Percentiles rank a stretch among this genome's conserved stretches.
Evolutionary conservation across 2,329 filamentous ascomycete genomes (phyloP).

Genomic region (Neoscytalidium dimidiatum): DNA sequence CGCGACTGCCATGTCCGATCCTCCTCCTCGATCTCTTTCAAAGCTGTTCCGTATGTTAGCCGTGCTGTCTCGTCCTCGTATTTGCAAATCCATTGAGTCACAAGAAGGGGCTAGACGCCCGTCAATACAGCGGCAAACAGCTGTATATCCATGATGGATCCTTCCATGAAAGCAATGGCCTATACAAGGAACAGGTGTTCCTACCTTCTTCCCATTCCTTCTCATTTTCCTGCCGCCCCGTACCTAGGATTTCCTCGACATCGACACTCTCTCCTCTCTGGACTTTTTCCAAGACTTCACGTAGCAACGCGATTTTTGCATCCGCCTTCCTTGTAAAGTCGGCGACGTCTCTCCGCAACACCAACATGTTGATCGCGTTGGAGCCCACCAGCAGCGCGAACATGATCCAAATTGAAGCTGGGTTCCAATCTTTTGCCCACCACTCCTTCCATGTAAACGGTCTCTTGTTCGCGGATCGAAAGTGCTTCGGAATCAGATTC

Average conservation of each 20-base stretch:
- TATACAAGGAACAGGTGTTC: conserved; percentile 27
- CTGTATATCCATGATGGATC: not conserved
- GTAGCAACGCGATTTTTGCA: conserved; percentile 72
- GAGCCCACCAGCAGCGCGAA: conserved; percentile 81
- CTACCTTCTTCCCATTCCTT: conserved; percentile 84
- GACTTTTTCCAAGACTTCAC: conserved; percentile 72
- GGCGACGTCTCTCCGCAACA: conserved; percentile 72
- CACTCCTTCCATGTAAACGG: conserved; percentile 15
- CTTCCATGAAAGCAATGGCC: not conserved
- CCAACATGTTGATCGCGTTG: conserved; percentile 91
- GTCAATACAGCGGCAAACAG: not conserved
- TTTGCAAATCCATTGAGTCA: not conserved
- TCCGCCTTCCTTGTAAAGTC: conserved; percentile 76
- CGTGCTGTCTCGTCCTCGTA: not conserved
- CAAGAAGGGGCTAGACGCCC: not conserved
- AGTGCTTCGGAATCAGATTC: conserved; percentile 37
- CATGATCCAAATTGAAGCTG: conserved; percentile 68
- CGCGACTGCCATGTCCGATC: conserved; percentile 55
- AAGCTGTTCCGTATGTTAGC: conserved; percentile 48
- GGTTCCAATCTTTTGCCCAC: conserved; percentile 46
- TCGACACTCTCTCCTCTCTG: conserved; percentile 77
- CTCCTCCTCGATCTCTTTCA: conserved; percentile 68
- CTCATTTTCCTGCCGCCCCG: conserved; percentile 74
- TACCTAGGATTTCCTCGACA: conserved; percentile 79
- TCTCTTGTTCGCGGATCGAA: conserved; percentile 23